Conservation (phyloP, 768 basidiomycete genomes). For the Lentinus tigrinus region DNA sequence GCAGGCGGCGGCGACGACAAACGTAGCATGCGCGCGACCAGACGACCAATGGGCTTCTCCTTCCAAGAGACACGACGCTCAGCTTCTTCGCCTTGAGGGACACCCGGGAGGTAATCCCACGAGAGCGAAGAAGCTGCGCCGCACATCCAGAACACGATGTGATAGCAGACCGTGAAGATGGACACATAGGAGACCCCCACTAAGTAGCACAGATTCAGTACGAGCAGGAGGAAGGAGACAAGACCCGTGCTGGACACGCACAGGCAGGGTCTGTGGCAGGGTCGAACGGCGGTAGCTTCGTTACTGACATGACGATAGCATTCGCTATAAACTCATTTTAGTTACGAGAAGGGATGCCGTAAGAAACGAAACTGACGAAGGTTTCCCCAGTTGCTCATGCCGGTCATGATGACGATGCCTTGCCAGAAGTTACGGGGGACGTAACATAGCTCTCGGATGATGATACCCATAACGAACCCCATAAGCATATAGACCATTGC, state of each 20-base stretch:
- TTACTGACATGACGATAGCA: constrained; percentile 45
- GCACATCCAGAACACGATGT: constrained; percentile 39
- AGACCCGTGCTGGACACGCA: constrained; percentile 26
- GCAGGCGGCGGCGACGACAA: neutral
- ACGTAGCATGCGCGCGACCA: constrained; percentile 24
- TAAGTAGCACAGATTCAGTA: neutral
- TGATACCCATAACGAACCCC: constrained; percentile 35
- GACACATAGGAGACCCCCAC: constrained; percentile 37
- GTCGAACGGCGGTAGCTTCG: constrained; percentile 41
- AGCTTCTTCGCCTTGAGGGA: constrained; percentile 35
- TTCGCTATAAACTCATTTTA: constrained; percentile 30
- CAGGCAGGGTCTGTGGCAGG: constrained; percentile 35
- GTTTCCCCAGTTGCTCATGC: constrained; percentile 50
- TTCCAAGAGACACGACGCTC: constrained; percentile 31
- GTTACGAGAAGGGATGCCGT: neutral
- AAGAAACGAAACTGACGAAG: constrained; percentile 30
- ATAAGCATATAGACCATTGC: constrained; percentile 38
- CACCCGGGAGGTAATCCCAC: constrained; percentile 34
- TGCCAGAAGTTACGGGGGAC: constrained; percentile 49
- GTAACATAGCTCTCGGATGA: constrained; percentile 46
- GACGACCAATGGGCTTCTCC: constrained; percentile 32
- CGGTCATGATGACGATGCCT: constrained; percentile 41
- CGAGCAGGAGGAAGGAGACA: neutral
- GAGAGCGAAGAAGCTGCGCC: constrained; percentile 33
- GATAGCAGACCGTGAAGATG: constrained; percentile 41